A percentile compares a stretch with the other conserved stretches of the same genome.
These are phyloP conservation scores for Paramecium tetraurelia DNA, from an alignment of 73 alveolate genomes.

Conservation along the genomic window DNA sequence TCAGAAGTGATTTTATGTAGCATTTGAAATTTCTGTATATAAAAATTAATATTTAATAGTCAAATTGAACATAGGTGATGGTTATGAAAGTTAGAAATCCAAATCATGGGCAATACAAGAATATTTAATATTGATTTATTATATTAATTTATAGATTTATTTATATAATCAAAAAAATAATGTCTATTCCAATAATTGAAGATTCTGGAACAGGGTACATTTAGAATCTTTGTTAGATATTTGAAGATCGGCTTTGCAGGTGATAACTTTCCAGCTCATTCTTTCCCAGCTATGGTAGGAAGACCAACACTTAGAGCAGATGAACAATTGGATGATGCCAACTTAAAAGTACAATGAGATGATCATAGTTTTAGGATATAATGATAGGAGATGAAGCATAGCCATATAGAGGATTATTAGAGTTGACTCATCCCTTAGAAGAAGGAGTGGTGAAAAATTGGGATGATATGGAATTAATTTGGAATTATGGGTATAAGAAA, in stretches of 20 bases:
- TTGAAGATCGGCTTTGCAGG: conserved; percentile 92
- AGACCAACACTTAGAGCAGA: conserved; percentile 85
- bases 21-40: background rate
- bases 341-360: conserved; percentile 56
- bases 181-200: conserved; percentile 55
- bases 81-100: background rate
- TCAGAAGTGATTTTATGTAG: background rate
- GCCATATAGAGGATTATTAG: conserved; percentile 84
- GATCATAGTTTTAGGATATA: conserved; percentile 62
- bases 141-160: background rate
- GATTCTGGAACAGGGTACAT: conserved; percentile 67
- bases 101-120: background rate
- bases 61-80: background rate
- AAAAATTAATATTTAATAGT: background rate
- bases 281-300: conserved; percentile 92
- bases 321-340: conserved; percentile 81
- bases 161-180: background rate
- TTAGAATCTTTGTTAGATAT: conserved; percentile 61
- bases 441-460: conserved; percentile 94
- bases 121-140: background rate
- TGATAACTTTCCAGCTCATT: conserved; percentile 79
- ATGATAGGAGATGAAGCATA: conserved; percentile 94
- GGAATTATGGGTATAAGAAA: conserved; percentile 86
- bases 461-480: conserved; percentile 90
- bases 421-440: conserved; percentile 86